Percentiles rank a stretch among this genome's conserved stretches.
phyloP scores from a whole-genome alignment of 1,284 basidiomycete species.

The Meira nashicola region DNA sequence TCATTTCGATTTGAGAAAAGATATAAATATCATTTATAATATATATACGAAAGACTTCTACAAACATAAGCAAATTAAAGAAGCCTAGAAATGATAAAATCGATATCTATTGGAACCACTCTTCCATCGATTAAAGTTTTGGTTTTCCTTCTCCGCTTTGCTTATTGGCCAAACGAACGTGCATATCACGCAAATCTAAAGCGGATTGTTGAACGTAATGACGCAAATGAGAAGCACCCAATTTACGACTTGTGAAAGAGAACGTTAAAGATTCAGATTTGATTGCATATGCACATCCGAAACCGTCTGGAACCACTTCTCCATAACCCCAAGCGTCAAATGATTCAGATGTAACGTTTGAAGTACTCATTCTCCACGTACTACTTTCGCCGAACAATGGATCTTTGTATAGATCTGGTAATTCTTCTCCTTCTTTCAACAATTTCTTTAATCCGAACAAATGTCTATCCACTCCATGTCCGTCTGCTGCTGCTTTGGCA shows the following conservation, averaged over 20 bases:
- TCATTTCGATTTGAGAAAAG: no score
- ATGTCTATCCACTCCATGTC: slow-evolving; percentile 91
- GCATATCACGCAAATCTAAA: slow-evolving; percentile 50
- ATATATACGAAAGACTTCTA: no score
- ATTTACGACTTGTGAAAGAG: slow-evolving; percentile 80
- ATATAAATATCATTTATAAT: no score
- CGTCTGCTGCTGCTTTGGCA: slow-evolving; percentile 83
- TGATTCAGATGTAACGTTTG: slow-evolving; percentile 74
- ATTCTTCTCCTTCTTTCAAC: slow-evolving; percentile 67
- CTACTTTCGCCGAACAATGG: slow-evolving; percentile 65
- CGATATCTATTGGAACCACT: not conserved
- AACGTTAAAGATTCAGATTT: slow-evolving; percentile 81
- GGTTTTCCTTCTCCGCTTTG: slow-evolving; percentile 5
- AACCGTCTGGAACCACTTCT: slow-evolving; percentile 83
- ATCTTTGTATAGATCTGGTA: slow-evolving; percentile 77
- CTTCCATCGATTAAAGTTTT: not conserved
- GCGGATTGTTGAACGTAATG: slow-evolving; percentile 53
- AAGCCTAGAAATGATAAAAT: not conserved
- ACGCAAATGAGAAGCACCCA: slow-evolving; percentile 58
- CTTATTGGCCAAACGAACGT: slow-evolving; percentile 28
- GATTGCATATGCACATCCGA: slow-evolving; percentile 87
- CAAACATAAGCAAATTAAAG: no score
- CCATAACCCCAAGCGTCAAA: slow-evolving; percentile 97
- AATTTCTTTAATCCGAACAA: slow-evolving; percentile 85
- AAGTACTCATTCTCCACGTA: slow-evolving; percentile 91